Conservation (phyloP, 1,284 basidiomycete genomes). For the Fistulinella cinereoalba region DNA sequence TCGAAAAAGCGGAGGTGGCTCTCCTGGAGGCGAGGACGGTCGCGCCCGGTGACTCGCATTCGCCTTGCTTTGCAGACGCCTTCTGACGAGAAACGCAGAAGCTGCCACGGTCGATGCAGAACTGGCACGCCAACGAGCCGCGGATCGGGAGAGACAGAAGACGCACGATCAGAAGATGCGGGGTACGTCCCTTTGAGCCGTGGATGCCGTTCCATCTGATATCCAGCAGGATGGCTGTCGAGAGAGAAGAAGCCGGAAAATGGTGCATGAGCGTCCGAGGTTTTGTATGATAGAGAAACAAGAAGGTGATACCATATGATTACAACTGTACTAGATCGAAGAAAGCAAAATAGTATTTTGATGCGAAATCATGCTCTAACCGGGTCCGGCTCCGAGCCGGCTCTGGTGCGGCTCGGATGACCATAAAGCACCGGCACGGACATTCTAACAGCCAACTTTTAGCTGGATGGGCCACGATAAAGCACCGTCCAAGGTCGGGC, state of each 20-base stretch:
- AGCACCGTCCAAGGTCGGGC: conserved; percentile 14
- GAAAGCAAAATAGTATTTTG: conserved; percentile 1
- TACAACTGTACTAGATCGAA: conserved; percentile 4
- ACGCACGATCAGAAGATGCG: conserved; percentile 68
- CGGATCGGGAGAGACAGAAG: conserved; percentile 64
- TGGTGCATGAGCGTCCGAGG: conserved; percentile 10
- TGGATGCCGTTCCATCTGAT: conserved; percentile 2
- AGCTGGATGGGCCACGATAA: conserved; percentile 28
- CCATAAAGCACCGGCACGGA: neutral
- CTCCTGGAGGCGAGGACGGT: conserved; percentile 62
- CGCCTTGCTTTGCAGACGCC: neutral
- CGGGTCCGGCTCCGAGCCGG: conserved; percentile 3
- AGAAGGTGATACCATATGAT: conserved; percentile 21
- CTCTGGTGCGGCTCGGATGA: neutral
- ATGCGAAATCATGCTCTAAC: conserved; percentile 14
- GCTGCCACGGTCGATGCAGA: conserved; percentile 57
- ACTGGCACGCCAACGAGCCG: conserved; percentile 51
- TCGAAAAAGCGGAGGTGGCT: conserved; percentile 65
- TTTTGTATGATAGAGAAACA: too few species aligned
- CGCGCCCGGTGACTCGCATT: conserved; percentile 51
- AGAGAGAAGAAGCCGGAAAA: conserved; percentile 33
- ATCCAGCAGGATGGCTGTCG: conserved; percentile 38
- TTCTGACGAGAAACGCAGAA: conserved; percentile 42
- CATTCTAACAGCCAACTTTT: neutral
- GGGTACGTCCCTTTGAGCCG: conserved; percentile 41